Percentiles rank a stretch among this genome's conserved stretches.
These are phyloP conservation scores for Mayamaea pseudoterrestris DNA, from an alignment of 108 stramenopile species.

Conservation along the genomic window DNA sequence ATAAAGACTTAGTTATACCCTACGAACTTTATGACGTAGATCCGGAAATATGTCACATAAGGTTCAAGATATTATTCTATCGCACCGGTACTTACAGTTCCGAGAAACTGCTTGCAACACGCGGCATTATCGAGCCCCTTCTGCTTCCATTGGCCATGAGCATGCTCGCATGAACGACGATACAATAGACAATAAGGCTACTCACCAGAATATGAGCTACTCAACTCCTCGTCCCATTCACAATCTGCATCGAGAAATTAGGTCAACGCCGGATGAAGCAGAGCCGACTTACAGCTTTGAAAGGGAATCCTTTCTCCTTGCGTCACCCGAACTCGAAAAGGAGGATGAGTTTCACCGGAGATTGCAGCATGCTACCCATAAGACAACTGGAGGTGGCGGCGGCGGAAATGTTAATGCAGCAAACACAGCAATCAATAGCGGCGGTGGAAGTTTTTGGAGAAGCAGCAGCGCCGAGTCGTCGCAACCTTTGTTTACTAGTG, in stretches of 20 bases:
- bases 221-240: conserved; percentile 25
- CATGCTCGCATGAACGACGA: too few species aligned
- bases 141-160: too few species aligned
- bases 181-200: too few species aligned
- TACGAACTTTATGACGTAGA: too few species aligned
- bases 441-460: conserved; percentile 4
- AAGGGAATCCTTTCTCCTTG: conserved; percentile 10
- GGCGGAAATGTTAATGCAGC: background rate
- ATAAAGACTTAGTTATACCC: too few species aligned
- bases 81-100: too few species aligned
- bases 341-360: conserved; percentile 37
- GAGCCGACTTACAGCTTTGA: conserved; percentile 39
- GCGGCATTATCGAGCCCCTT: too few species aligned
- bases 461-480: background rate
- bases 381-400: conserved; percentile 5
- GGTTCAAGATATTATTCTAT: too few species aligned
- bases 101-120: too few species aligned
- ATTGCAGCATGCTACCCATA: background rate
- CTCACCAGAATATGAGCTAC: too few species aligned
- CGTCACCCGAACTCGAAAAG: conserved; percentile 11
- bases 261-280: conserved; percentile 30
- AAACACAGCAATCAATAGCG: background rate
- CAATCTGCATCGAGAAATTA: conserved; percentile 10
- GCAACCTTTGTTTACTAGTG: background rate
- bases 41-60: too few species aligned